Percentiles rank a stretch among this genome's conserved stretches.
These are phyloP conservation scores for Salix arbutifolia DNA, from an alignment of 345 rosid species.

Conservation along the genomic window DNA sequence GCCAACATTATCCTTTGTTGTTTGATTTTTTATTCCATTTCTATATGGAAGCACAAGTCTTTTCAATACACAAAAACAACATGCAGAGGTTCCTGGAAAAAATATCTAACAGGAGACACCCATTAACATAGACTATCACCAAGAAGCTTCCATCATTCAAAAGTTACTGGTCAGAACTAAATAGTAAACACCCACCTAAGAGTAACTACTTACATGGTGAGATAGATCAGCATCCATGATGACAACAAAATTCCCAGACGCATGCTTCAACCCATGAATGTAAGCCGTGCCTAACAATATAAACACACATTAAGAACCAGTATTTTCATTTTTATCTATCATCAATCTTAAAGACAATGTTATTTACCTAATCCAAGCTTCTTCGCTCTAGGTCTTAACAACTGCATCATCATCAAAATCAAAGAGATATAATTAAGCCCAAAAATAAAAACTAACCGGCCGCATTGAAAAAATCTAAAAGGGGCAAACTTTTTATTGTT, in stretches of 20 bases:
- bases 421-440: conserved; percentile 1
- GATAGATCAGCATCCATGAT: conserved; percentile 99
- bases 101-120: not conserved
- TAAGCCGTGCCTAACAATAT: conserved; percentile 79
- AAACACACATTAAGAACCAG: conserved; percentile 13
- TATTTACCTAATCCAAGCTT: conserved; percentile 90
- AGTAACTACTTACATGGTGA: conserved; percentile 70
- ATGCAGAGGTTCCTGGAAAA: not conserved
- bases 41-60: not conserved
- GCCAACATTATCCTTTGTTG: not conserved
- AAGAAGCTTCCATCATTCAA: not conserved
- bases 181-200: not conserved
- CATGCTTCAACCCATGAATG: conserved; percentile 84
- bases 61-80: not conserved
- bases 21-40: not conserved
- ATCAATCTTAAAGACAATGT: not conserved
- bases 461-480: not conserved
- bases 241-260: conserved; percentile 82
- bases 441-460: not conserved
- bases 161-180: not conserved
- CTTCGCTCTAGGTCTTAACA: conserved; percentile 75
- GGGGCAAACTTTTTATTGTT: not conserved
- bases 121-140: not conserved
- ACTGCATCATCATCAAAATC: conserved; percentile 38
- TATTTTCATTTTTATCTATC: not conserved